Base-by-base conservation (phyloP, 2,329 filamentous ascomycete genomes). In the Aspergillus sp. region DNA sequence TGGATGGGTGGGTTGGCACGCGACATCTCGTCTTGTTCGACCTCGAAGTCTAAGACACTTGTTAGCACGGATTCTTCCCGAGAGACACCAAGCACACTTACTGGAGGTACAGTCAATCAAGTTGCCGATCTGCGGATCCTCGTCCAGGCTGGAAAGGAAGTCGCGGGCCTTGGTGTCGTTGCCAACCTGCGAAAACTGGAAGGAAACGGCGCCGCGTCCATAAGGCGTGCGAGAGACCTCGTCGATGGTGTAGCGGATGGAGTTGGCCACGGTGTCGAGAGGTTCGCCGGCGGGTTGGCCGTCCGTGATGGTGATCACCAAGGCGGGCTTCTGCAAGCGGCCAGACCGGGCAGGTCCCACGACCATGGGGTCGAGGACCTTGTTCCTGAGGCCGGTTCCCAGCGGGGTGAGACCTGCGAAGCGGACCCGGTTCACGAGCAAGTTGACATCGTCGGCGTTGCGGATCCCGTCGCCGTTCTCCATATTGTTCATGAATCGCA, bases 141-240 rank as follows among this genome's bases (percentile, higher is more conserved):
- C 82, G 66, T 90, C 87, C n/a, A 90, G 80, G 67, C 84, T 84
- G 52, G 79, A 74, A 52, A 90, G 77, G 78, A 89, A 90, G 61
- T 87, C 82, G 56, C 84, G 83, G 2, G 87, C 87, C 64, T 83
- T 82, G 69, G 83, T 78, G 67, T 90, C 87, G 65, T 88, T 88
- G 62, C 87, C 87, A 52, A 90, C 87, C 67, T 90, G 87, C 0
- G 87, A 86, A 68, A 89, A 89, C 68, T 89, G 85, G 77, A 89
- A 89, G 0, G 84, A 82, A 60, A 89, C 73, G n/a, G 84, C 85
- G 52, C 83, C 83, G 29, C 78, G 78, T 32, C 85, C 85, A 66
- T 84, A 85, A 54, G 78, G 80, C 54, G 80, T 78, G 46, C 78
- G 75, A 24, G 77, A 69, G 26, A 86, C 75, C 60, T 86, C 81